Evolutionary conservation across 768 basidiomycete genomes (phyloP).

Genomic region (Lactarius hengduanensis): DNA sequence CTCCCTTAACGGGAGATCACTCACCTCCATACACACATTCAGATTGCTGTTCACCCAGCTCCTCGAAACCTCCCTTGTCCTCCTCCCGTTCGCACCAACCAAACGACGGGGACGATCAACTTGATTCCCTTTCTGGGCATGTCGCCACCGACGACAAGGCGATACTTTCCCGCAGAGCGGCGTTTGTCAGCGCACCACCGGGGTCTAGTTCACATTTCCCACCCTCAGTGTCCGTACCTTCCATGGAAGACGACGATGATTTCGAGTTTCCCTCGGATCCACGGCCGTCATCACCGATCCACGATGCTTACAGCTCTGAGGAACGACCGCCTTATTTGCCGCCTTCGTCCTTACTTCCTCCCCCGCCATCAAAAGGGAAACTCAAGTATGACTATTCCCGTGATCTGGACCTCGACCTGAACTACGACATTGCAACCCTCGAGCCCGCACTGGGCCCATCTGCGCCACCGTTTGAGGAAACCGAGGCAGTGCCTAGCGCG

Average conservation of each 20-base stretch:
- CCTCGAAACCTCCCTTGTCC: conserved; percentile 15
- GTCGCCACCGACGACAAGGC: conserved; percentile 41
- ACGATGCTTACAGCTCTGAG: conserved; percentile 7
- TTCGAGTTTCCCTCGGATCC: background rate
- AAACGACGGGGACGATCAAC: background rate
- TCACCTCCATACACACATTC: conserved; percentile 12
- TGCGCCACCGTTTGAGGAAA: conserved; percentile 27
- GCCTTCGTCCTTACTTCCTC: conserved; percentile 18
- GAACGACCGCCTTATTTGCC: conserved; percentile 25
- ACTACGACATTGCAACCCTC: conserved; percentile 8
- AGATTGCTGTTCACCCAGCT: background rate
- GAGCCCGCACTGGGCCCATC: conserved; percentile 22
- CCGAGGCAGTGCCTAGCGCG: conserved; percentile 11
- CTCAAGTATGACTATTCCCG: conserved; percentile 24
- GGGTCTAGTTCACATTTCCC: background rate
- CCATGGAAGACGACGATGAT: conserved; percentile 23
- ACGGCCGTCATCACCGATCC: conserved; percentile 8
- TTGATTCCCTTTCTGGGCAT: conserved; percentile 32
- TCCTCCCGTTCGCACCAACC: background rate
- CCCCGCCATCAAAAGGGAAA: conserved; percentile 27
- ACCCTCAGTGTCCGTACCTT: conserved; percentile 15
- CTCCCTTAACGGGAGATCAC: conserved; percentile 6
- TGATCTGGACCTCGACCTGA: conserved; percentile 16
- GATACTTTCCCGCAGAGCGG: conserved; percentile 35
- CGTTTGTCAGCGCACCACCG: conserved; percentile 28